A percentile compares a stretch with the other conserved stretches of the same genome.
These are phyloP conservation scores for Evernia prunastri DNA, from an alignment of 495 filamentous ascomycete genomes.

Conservation along the genomic window DNA sequence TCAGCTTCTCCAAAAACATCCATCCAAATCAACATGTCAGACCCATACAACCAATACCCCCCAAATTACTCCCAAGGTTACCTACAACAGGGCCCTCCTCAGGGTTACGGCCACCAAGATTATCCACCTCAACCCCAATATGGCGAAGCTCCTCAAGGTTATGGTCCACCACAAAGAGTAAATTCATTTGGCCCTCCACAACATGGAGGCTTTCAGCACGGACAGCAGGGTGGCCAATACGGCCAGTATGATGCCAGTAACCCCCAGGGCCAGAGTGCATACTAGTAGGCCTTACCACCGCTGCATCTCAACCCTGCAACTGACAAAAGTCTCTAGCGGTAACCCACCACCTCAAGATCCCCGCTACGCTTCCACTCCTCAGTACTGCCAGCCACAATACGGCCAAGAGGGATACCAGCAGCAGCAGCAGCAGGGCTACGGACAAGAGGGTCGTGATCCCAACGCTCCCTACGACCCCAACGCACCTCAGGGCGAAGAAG, in stretches of 20 bases:
- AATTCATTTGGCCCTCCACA: slow-evolving; percentile 42
- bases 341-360: slow-evolving; percentile 21
- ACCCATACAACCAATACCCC: slow-evolving; percentile 42
- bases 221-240: slow-evolving; percentile 33
- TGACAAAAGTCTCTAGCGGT: slow-evolving; percentile 17
- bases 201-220: slow-evolving; percentile 43
- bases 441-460: slow-evolving; percentile 13
- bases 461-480: slow-evolving; percentile 25
- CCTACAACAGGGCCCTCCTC: slow-evolving; percentile 25
- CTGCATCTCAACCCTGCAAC: neutral
- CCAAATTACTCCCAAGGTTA: slow-evolving; percentile 33
- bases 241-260: slow-evolving; percentile 32
- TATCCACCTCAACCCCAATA: slow-evolving; percentile 37
- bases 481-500: slow-evolving; percentile 34
- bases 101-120: slow-evolving; percentile 27
- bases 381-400: slow-evolving; percentile 25
- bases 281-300: slow-evolving; percentile 33
- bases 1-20: neutral
- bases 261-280: slow-evolving; percentile 31
- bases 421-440: slow-evolving; percentile 22
- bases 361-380: slow-evolving; percentile 23
- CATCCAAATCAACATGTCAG: slow-evolving; percentile 37
- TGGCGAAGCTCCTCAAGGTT: slow-evolving; percentile 30
- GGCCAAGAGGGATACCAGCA: slow-evolving; percentile 23
- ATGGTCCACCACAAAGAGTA: slow-evolving; percentile 35